These are phyloP conservation scores for Geum urbanum DNA, from an alignment of 306 rosid genomes.

Conservation along the genomic window DNA sequence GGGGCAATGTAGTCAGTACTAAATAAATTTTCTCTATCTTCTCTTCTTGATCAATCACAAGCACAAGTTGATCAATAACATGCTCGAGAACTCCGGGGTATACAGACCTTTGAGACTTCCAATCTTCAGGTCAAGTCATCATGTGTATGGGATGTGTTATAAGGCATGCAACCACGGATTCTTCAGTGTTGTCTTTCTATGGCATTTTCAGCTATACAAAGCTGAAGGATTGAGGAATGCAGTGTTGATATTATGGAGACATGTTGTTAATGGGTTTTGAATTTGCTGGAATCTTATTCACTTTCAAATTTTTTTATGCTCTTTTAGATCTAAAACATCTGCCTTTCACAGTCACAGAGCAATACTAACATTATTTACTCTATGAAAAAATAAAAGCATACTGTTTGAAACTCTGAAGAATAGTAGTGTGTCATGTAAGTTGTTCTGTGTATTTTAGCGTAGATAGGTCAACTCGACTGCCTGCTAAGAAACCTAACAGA, in stretches of 20 bases:
- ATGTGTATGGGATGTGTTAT: neutral
- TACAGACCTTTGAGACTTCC: constrained; percentile 1
- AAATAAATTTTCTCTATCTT: neutral
- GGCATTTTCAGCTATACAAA: neutral
- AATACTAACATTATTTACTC: neutral
- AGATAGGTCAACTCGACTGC: constrained; percentile 5
- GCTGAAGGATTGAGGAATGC: constrained; percentile 3
- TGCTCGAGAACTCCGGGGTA: neutral
- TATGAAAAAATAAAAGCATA: neutral
- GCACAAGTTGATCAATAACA: constrained; percentile 8
- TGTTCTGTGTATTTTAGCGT: neutral
- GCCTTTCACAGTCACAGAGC: constrained; percentile 7
- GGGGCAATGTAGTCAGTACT: neutral
- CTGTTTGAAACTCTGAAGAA: neutral
- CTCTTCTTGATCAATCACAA: neutral
- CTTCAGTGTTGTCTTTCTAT: neutral
- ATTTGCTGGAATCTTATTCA: neutral
- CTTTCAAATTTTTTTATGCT: neutral
- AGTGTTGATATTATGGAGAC: neutral
- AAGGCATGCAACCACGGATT: neutral
- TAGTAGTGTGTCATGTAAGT: neutral
- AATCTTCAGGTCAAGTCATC: neutral
- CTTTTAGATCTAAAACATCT: neutral
- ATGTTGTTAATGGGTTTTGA: neutral
- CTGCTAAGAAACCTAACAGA: neutral